Evolutionary conservation across 192 early-diverging fungal species (phyloP).

Genomic region (Coemansia sp.): DNA sequence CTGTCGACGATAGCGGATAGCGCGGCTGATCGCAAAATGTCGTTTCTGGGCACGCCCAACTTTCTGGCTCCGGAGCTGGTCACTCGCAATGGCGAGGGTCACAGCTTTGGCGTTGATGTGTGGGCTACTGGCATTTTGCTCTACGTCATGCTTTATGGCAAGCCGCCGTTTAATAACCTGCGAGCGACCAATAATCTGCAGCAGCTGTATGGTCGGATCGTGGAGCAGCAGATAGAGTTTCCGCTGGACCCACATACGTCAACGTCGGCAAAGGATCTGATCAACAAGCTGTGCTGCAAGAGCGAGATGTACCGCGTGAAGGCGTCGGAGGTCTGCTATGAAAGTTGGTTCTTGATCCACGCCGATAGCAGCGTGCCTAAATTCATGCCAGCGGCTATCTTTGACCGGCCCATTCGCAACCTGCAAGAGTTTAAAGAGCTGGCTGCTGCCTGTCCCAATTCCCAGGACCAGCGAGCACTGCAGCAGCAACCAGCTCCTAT

Average conservation of each 20-base stretch:
- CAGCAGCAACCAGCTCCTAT: not conserved
- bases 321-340: slow-evolving; percentile 29
- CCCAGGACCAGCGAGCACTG: not conserved
- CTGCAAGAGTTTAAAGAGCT: slow-evolving; percentile 32
- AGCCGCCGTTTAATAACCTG: slow-evolving; percentile 72
- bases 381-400: slow-evolving; percentile 44
- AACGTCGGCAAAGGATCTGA: slow-evolving; percentile 62
- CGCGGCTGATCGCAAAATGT: slow-evolving; percentile 88
- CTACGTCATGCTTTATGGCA: slow-evolving; percentile 87
- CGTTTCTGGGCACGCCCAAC: slow-evolving; percentile 95
- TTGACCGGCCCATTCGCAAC: slow-evolving; percentile 40
- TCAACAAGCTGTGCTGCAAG: slow-evolving; percentile 65
- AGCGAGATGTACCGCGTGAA: slow-evolving; percentile 56
- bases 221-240: slow-evolving; percentile 56
- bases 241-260: slow-evolving; percentile 63
- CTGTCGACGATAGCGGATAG: slow-evolving; percentile 78
- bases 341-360: slow-evolving; percentile 35
- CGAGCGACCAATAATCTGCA: slow-evolving; percentile 23
- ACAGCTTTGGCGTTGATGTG: slow-evolving; percentile 92
- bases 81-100: slow-evolving; percentile 72
- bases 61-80: slow-evolving; percentile 97
- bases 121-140: slow-evolving; percentile 92
- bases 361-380: slow-evolving; percentile 12
- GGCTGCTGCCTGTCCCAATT: not conserved
- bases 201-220: slow-evolving; percentile 47